Base-by-base conservation (phyloP, 306 rosid genomes). In the Medicago arabica region DNA sequence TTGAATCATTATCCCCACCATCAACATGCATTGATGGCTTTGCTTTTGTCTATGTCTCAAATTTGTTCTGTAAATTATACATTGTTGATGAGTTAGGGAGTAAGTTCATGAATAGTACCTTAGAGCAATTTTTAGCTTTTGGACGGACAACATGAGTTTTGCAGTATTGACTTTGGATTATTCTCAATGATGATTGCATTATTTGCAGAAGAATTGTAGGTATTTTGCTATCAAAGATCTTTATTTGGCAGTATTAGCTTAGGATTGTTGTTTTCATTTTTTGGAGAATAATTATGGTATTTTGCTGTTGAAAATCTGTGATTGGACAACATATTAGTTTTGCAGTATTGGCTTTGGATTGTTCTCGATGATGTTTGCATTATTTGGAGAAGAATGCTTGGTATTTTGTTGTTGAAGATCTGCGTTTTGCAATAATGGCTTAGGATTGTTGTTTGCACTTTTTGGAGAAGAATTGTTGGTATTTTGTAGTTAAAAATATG, bases 241-340 rank as follows among this genome's bases (percentile, higher is more conserved):
- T 72, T 74, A 13, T 0, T 83, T 79, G 36, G 84, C 43, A 70
- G 76, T 72, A 1, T 85, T 84, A 67, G 84, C 84, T 88, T 88
- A 87, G 8, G 84, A 87, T 13, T 87, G 84, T 60, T 87, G 84
- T 9, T 84, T 87, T 87, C 84, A 88, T 82, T 87, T 87, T 86
- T 87, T 88, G 80, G 90, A 84, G 84, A 88, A 81, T 47, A 88
- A 88, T 16, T 88, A 86, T 31, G 84, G 85, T 68, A 88, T 79
- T 16, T 88, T 86, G 90, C 90, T 69, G 84, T 87, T 2, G 84
- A 65, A 7, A 88, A 87, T 88, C 90, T n/a, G 14, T 2, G 2
- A 44, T n/a, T n/a, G n/a, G n/a, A n/a, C n/a, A n/a, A n/a, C n/a
- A n/a, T n/a, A n/a, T n/a, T n/a, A n/a, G n/a, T n/a, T n/a, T n/a